A percentile compares a stretch with the other conserved stretches of the same genome.
phyloP scores from a whole-genome alignment of 2,329 filamentous ascomycete species.

The Calonectria crousiana region DNA sequence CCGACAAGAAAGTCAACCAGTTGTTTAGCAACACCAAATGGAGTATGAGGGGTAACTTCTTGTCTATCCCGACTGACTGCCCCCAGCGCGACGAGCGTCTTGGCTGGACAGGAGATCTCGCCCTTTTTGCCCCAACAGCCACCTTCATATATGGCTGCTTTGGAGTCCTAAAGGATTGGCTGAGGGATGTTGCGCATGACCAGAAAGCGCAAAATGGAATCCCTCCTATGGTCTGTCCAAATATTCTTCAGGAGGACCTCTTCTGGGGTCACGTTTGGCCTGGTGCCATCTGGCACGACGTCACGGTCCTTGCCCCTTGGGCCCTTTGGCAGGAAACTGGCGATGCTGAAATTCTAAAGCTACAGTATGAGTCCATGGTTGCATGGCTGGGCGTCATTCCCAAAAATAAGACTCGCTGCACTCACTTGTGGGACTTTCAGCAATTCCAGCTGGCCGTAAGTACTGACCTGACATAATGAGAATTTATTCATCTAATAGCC shows the following conservation, averaged over 20 bases:
- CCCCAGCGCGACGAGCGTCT: slow-evolving; percentile 67
- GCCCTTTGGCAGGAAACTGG: slow-evolving; percentile 54
- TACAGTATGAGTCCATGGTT: slow-evolving; percentile 55
- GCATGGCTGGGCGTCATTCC: slow-evolving; percentile 52
- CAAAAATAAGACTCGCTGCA: slow-evolving; percentile 48
- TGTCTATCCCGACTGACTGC: slow-evolving; percentile 69
- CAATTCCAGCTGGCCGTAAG: slow-evolving; percentile 37
- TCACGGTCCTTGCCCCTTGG: slow-evolving; percentile 55
- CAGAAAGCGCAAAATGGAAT: slow-evolving; percentile 34
- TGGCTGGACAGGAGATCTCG: slow-evolving; percentile 66
- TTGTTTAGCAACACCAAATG: slow-evolving; percentile 67
- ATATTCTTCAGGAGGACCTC: slow-evolving; percentile 23
- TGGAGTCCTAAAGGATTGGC: slow-evolving; percentile 58
- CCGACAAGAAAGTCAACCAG: slow-evolving; percentile 63
- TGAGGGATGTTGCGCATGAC: slow-evolving; percentile 36
- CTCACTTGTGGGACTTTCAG: slow-evolving; percentile 53
- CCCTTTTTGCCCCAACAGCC: slow-evolving; percentile 63
- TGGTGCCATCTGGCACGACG: slow-evolving; percentile 58
- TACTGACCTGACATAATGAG: not conserved
- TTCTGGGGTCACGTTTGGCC: slow-evolving; percentile 40
- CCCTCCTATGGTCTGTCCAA: slow-evolving; percentile 39
- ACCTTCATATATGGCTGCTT: slow-evolving; percentile 65
- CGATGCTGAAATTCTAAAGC: slow-evolving; percentile 50
- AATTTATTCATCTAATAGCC: not conserved
- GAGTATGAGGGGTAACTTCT: slow-evolving; percentile 71